A percentile compares a stretch with the other conserved stretches of the same genome.
Conservation (phyloP, 371 early-diverging fungal genomes). For the Neoconidiobolus thromboides region DNA sequence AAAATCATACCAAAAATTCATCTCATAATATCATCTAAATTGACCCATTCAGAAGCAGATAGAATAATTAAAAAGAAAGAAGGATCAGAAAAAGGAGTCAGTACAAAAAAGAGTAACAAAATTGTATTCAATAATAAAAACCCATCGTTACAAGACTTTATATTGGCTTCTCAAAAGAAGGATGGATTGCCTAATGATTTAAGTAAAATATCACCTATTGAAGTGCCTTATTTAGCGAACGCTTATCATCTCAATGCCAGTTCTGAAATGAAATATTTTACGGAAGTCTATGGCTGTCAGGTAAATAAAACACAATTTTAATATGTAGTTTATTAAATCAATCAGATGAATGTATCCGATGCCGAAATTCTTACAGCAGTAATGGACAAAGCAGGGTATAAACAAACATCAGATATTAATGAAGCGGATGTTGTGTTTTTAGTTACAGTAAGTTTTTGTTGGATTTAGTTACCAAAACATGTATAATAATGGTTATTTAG, state of each 20-base stretch:
- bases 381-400: slow-evolving; percentile 45
- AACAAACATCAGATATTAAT: slow-evolving; percentile 25
- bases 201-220: not conserved
- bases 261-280: slow-evolving; percentile 27
- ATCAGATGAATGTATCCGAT: slow-evolving; percentile 57
- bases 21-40: too few species aligned
- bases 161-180: slow-evolving; percentile 15
- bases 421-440: slow-evolving; percentile 52
- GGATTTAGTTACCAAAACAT: not conserved
- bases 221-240: slow-evolving; percentile 4
- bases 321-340: not conserved
- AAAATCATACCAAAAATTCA: too few species aligned
- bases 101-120: too few species aligned
- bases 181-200: not conserved
- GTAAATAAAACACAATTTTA: slow-evolving; percentile 8
- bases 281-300: slow-evolving; percentile 67
- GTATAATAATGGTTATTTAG: slow-evolving; percentile 8
- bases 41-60: too few species aligned
- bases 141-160: slow-evolving; percentile 43
- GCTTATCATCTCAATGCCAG: slow-evolving; percentile 1
- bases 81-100: too few species aligned
- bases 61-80: too few species aligned
- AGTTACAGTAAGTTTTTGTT: slow-evolving; percentile 28
- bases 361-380: slow-evolving; percentile 60
- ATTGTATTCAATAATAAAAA: slow-evolving; percentile 42